Base-by-base conservation (phyloP, 139 green algal genomes). In the Eudorina sp. region DNA sequence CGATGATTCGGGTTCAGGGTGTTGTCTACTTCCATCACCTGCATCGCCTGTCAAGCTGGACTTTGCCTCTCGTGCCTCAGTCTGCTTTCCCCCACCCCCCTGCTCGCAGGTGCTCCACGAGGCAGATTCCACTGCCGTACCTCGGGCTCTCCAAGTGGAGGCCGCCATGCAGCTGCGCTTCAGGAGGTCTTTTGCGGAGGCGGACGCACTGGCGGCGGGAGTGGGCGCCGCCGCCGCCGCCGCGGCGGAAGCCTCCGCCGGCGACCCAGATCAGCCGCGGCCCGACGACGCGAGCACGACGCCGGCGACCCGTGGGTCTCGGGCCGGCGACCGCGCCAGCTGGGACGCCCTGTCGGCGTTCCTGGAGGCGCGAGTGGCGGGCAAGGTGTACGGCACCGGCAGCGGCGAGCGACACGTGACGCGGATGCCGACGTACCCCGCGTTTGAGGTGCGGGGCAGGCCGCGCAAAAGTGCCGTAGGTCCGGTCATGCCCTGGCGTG, bases 361-460 rank as follows among this genome's bases (percentile, higher is more conserved):
- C 45, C 25, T 95, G 55, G 92, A 95, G 18, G 84, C 85, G 0
- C 25, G 23, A 31, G 89, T 93, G 27, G 88, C 79, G n/a, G 89
- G 90, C 21, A 78, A 88, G 11, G 68, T 92, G 76, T 95, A 90
- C 82, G 79, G 92, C 70, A 53, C 81, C 0, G 92, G 92, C 51
- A 91, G 84, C 53, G 92, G 92, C 0, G 92, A 95, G 70, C 72
- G 90, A 3, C 89, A 94, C 38, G 78, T 92, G 43, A 75, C 88
- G 80, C 82, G 89, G 21, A 29, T 95, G 69, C 36, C 86, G 51
- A 93, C 40, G 34, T 93, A 90, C 86, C 92, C 92, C 0, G 43
- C 83, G 1, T 93, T 95, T 74, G 90, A 95, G 89, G 89, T 92
- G 68, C 55, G 55, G 4, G 4, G 55, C 4, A 6, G 55, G 55